Conservation (phyloP, 306 rosid genomes). For the Medicago arabica region DNA sequence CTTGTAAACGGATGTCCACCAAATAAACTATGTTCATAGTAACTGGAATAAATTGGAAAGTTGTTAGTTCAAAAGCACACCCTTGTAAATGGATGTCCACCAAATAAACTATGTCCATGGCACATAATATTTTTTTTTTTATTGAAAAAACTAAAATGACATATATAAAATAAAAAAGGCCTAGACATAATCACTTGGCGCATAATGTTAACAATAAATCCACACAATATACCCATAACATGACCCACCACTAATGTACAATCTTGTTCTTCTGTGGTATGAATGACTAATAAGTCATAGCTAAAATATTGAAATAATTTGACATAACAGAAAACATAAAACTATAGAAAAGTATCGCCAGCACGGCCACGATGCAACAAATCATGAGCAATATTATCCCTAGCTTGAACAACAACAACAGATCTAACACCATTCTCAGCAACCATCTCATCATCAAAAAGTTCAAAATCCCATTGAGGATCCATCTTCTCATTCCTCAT, state of each 20-base stretch:
- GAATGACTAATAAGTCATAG: conserved; percentile 5
- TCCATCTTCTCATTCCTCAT: conserved; percentile 66
- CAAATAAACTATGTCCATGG: too few species aligned
- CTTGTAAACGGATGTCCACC: too few species aligned
- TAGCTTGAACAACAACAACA: conserved; percentile 49
- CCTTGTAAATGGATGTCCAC: too few species aligned
- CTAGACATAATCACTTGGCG: too few species aligned
- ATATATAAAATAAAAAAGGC: too few species aligned
- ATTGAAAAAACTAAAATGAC: too few species aligned
- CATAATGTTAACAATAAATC: too few species aligned
- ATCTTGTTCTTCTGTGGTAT: conserved; percentile 29
- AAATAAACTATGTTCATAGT: too few species aligned
- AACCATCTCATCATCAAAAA: conserved; percentile 75
- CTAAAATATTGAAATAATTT: background rate
- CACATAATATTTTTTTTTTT: too few species aligned
- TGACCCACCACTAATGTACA: background rate
- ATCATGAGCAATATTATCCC: conserved; percentile 78
- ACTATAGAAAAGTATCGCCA: conserved; percentile 50
- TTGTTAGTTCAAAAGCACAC: too few species aligned
- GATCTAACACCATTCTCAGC: conserved; percentile 61
- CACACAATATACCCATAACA: too few species aligned
- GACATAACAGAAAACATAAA: background rate
- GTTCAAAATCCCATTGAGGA: conserved; percentile 43
- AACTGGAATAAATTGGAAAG: too few species aligned
- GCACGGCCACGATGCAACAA: conserved; percentile 78